These are phyloP conservation scores for Letharia lupina DNA, from an alignment of 495 filamentous ascomycete genomes.

Conservation along the genomic window DNA sequence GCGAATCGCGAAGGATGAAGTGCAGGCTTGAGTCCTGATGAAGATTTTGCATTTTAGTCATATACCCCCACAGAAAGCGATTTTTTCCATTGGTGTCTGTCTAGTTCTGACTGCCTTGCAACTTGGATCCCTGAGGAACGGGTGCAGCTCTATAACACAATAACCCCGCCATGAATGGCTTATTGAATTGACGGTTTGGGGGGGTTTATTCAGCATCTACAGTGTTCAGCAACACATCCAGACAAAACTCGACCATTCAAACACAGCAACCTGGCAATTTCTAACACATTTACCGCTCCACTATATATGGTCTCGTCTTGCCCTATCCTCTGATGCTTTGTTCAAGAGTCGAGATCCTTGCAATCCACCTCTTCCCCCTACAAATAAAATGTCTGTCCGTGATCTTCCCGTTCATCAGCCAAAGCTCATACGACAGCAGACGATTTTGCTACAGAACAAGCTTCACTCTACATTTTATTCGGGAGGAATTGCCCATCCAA, in stretches of 20 bases:
- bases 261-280: not conserved
- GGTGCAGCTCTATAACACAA: not conserved
- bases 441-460: not conserved
- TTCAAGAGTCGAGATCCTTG: not conserved
- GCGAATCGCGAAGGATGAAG: conserved; percentile 10
- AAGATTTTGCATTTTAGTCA: not conserved
- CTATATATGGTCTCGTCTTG: not conserved
- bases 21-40: not conserved
- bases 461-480: not conserved
- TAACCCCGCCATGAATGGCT: not conserved
- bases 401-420: not conserved
- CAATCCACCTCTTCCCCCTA: not conserved
- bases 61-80: not conserved
- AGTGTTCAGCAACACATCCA: not conserved
- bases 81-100: not conserved
- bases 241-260: not conserved
- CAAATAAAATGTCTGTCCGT: not conserved
- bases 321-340: not conserved
- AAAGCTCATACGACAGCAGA: not conserved
- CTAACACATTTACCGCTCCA: not conserved
- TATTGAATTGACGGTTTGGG: not conserved
- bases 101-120: not conserved
- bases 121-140: not conserved
- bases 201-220: not conserved
- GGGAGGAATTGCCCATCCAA: not conserved